These are phyloP conservation scores for Laetiporus sulphureus DNA, from an alignment of 1,284 basidiomycete genomes.

Conservation along the genomic window DNA sequence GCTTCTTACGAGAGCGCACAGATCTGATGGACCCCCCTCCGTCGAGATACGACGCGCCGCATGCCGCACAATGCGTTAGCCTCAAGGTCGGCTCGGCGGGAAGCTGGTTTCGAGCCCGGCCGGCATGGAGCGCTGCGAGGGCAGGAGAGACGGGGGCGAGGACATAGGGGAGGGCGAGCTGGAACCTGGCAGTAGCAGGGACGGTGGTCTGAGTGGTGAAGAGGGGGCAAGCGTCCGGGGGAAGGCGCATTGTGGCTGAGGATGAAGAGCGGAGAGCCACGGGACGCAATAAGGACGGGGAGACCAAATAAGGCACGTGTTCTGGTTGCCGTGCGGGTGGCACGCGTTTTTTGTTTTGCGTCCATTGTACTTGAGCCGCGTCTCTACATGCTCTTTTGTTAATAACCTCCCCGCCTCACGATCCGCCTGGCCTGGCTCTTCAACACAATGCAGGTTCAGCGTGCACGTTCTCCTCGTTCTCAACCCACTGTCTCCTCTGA, in stretches of 20 bases:
- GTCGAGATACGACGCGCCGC: slow-evolving; percentile 38
- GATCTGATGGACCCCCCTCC: slow-evolving; percentile 21
- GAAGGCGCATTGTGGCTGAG: not conserved
- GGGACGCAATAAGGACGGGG: not conserved
- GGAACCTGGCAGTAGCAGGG: slow-evolving; percentile 38
- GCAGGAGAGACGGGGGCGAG: slow-evolving; percentile 43
- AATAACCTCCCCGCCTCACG: not conserved
- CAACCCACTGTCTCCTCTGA: slow-evolving; percentile 13
- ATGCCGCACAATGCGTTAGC: slow-evolving; percentile 40
- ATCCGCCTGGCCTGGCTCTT: slow-evolving; percentile 6
- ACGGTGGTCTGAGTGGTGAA: slow-evolving; percentile 12
- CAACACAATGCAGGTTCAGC: slow-evolving; percentile 14
- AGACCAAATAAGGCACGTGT: not conserved
- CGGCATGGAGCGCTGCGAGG: slow-evolving; percentile 54
- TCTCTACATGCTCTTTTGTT: not conserved
- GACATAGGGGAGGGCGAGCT: slow-evolving; percentile 37
- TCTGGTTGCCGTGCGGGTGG: not conserved
- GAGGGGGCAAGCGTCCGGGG: not conserved
- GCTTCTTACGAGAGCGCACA: slow-evolving; percentile 12
- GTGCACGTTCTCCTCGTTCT: slow-evolving; percentile 14
- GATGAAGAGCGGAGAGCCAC: not conserved
- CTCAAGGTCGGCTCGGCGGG: slow-evolving; percentile 21
- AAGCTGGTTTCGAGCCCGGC: slow-evolving; percentile 30
- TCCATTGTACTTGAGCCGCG: not conserved
- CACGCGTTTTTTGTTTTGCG: not conserved